Evolutionary conservation across 148 eudicot species (phyloP).

Genomic region (Heliamphora exappendiculata): DNA sequence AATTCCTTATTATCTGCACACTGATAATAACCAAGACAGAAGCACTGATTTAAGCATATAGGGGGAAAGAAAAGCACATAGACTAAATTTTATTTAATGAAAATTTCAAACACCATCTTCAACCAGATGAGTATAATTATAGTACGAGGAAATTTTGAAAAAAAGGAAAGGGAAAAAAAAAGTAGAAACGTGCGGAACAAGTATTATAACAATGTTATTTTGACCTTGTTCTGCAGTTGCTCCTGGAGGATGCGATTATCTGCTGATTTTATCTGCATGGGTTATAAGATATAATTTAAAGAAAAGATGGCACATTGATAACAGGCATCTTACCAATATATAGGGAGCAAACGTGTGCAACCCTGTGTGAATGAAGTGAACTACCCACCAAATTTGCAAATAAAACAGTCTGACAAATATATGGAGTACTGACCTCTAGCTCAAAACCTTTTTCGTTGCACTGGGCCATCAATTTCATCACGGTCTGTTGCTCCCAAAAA

Average conservation of each 20-base stretch:
- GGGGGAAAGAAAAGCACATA: neutral
- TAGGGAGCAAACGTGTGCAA: neutral
- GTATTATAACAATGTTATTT: neutral
- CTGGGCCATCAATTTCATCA: slow-evolving; percentile 70
- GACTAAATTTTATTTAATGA: neutral
- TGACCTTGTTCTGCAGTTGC: slow-evolving; percentile 86
- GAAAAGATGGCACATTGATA: neutral
- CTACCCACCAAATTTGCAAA: neutral
- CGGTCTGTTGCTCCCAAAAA: slow-evolving; percentile 37
- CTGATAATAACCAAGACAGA: slow-evolving; percentile 31
- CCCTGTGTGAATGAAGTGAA: neutral
- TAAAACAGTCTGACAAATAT: neutral
- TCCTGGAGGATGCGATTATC: slow-evolving; percentile 93
- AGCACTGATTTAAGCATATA: neutral
- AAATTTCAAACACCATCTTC: neutral
- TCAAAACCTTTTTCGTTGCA: slow-evolving; percentile 88
- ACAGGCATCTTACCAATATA: neutral
- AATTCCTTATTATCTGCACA: slow-evolving; percentile 67
- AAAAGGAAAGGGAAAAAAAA: too few relatives aligned
- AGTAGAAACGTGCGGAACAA: neutral
- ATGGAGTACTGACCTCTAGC: slow-evolving; percentile 59
- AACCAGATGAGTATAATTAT: neutral
- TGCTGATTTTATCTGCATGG: slow-evolving; percentile 74
- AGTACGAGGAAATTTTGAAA: neutral
- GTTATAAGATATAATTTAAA: neutral